phyloP scores from a whole-genome alignment of 805 yeast species.

The Ogataea salicorniae region DNA sequence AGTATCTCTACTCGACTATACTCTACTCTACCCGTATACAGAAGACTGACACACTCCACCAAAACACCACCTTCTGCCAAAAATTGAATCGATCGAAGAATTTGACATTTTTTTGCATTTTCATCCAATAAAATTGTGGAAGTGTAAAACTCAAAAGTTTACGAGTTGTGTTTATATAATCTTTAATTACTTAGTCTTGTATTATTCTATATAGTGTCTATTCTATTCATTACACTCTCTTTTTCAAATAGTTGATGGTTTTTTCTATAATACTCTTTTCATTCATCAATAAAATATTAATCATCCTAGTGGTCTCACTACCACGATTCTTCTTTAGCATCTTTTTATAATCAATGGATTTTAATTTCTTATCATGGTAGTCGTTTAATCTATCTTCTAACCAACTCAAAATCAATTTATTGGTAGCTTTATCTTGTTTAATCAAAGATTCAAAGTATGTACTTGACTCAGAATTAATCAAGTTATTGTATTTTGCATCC shows the following conservation, averaged over 20 bases:
- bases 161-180: too few relatives aligned
- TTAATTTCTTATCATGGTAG: conserved; percentile 9
- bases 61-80: too few relatives aligned
- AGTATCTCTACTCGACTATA: too few relatives aligned
- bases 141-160: too few relatives aligned
- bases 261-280: conserved; percentile 15
- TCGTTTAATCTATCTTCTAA: conserved; percentile 10
- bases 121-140: too few relatives aligned
- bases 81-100: too few relatives aligned
- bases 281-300: conserved; percentile 5
- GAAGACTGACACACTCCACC: too few relatives aligned
- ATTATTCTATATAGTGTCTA: not conserved
- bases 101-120: too few relatives aligned
- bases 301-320: not conserved
- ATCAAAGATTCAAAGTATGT: not conserved
- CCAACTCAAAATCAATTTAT: conserved; percentile 13
- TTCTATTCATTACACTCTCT: not conserved
- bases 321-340: conserved; percentile 8
- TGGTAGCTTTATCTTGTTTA: conserved; percentile 7
- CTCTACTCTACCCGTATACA: too few relatives aligned
- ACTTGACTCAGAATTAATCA: conserved; percentile 12
- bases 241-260: conserved; percentile 8
- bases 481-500: conserved; percentile 22
- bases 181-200: not conserved
- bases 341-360: conserved; percentile 11